Base-by-base conservation (phyloP, 306 rosid genomes). In the Malus sieversii region DNA sequence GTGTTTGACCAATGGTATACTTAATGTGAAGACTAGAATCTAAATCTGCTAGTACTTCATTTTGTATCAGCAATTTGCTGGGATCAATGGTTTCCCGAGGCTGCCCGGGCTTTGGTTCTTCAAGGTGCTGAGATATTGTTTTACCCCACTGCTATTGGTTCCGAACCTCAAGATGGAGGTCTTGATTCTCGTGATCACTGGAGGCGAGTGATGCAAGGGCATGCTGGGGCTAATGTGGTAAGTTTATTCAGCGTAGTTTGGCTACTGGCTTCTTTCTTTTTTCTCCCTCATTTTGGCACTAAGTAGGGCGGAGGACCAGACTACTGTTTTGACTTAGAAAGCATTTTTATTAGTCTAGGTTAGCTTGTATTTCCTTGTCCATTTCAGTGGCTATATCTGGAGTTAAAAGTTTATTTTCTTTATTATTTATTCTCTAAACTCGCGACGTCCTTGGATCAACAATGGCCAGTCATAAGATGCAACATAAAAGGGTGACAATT, bases 51-150 rank as follows among this genome's bases (percentile, higher is more conserved):
- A 38, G 22, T 76, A 58, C 6, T 71, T 67, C 25, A 27, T 87
- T 80, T 78, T 15, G 66, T 85, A 70, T 60, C 87, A 95, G 98
- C 96, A 79, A 90, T 95, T 73, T 92, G 98, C 87, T 95, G 98
- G 98, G 97, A 95, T 85, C 98, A 95, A 86, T 95, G 98, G 97
- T 95, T 95, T 83, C 98, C 97, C 1, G 98, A 95, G 92, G 91
- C 93, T 77, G 97, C 98, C 68, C 87, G 97, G 19, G 90, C 97
- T 63, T 89, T 95, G 97, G 97, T 73, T 59, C 97, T 95, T 88
- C 97, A 95, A 85, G 98, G 98, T 83, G 98, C 97, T 16, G 97
- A 95, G 82, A 86, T 95, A 82, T 83, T 95, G 90, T 82, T 95
- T 81, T 92, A 95, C 82, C 98, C 98, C 38, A 95, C 98, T 32